A percentile compares a stretch with the other conserved stretches of the same genome.
Conservation (phyloP, 2,329 filamentous ascomycete genomes). For the Ophiostoma ulmi region DNA sequence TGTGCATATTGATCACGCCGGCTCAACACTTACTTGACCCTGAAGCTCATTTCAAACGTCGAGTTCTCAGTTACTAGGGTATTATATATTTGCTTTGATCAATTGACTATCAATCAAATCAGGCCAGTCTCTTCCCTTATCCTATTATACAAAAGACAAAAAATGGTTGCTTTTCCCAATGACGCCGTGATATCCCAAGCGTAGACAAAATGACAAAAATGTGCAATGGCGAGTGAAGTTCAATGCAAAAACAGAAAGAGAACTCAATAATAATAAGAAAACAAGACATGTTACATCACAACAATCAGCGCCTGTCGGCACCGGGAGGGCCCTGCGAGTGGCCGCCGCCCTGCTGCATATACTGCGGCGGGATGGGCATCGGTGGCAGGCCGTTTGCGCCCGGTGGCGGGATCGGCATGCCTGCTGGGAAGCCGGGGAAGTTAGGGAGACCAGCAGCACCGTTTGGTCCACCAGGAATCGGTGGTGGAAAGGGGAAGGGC, state of each 20-base stretch:
- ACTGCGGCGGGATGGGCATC: constrained; percentile 34
- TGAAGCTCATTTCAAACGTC: not conserved
- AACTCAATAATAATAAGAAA: not conserved
- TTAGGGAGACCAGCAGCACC: constrained; percentile 37
- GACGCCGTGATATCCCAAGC: constrained; percentile 9
- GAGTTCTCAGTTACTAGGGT: not conserved
- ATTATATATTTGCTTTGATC: constrained; percentile 11
- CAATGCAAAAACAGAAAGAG: not conserved
- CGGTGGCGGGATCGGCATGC: constrained; percentile 38
- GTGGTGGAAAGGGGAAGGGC: constrained; percentile 44
- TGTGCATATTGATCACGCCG: not conserved
- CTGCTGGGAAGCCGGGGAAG: constrained; percentile 36
- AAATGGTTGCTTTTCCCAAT: constrained; percentile 5
- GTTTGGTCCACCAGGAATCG: constrained; percentile 21
- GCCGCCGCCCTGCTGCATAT: constrained; percentile 38
- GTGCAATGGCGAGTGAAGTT: not conserved
- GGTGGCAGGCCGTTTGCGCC: constrained; percentile 36
- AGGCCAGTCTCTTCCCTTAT: not conserved
- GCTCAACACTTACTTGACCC: no score
- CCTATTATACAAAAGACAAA: constrained; percentile 11
- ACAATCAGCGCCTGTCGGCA: constrained; percentile 34
- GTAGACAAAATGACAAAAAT: constrained; percentile 10
- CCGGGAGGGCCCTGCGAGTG: constrained; percentile 17
- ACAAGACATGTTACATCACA: not conserved
- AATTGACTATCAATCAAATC: not conserved